These are phyloP conservation scores for Alternaria longipes DNA, from an alignment of 2,329 filamentous ascomycete genomes.

Conservation along the genomic window DNA sequence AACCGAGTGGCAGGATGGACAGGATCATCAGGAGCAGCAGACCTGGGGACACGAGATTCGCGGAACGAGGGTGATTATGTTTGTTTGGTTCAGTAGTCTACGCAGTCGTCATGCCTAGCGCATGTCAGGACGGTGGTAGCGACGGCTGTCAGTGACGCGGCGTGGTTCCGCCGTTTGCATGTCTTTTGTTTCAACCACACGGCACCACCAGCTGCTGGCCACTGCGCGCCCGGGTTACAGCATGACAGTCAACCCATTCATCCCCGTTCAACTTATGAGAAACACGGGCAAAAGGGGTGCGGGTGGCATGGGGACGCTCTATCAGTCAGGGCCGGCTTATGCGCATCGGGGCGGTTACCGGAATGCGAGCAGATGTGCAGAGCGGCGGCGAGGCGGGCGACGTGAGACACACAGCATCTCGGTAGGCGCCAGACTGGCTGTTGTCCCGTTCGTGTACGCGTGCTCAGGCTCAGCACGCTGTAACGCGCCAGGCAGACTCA, in stretches of 20 bases:
- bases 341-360: constrained; percentile 19
- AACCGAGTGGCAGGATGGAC: constrained; percentile 2
- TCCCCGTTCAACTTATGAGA: constrained; percentile 11
- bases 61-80: constrained; percentile 6
- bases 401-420: constrained; percentile 8
- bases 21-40: constrained; percentile 6
- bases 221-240: constrained; percentile 14
- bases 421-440: constrained; percentile 11
- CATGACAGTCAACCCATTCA: constrained; percentile 13
- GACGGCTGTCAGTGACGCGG: constrained; percentile 17
- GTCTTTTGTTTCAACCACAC: constrained; percentile 27
- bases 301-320: constrained; percentile 6
- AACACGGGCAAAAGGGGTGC: constrained; percentile 18
- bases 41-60: background rate
- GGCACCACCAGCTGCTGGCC: constrained; percentile 12
- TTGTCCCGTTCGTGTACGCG: constrained; percentile 5
- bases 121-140: constrained; percentile 3
- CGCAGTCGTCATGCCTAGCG: background rate
- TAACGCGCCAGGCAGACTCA: constrained; percentile 16
- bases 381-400: constrained; percentile 9
- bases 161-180: constrained; percentile 21
- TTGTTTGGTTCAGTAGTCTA: constrained; percentile 12
- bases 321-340: constrained; percentile 8
- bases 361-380: constrained; percentile 8
- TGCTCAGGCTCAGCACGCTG: background rate